Evolutionary conservation across 73 alveolate species (phyloP).

Genomic region (Diophrys appendiculata): DNA sequence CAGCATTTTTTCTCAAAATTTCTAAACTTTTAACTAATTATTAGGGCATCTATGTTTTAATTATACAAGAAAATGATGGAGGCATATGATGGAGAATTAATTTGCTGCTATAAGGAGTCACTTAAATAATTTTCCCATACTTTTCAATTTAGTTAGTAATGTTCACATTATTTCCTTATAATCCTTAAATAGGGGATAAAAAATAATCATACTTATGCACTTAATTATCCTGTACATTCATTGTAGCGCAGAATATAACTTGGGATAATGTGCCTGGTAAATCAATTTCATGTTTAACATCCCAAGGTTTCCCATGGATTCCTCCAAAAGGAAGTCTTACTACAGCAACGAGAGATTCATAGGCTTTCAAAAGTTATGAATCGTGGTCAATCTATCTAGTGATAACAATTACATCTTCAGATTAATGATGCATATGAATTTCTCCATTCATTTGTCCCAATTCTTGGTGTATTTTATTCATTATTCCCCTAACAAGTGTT

Average conservation of each 20-base stretch:
- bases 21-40: not conserved
- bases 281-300: not conserved
- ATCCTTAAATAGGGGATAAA: not conserved
- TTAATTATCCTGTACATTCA: no score
- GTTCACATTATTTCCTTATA: not conserved
- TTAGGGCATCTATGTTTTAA: not conserved
- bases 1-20: constrained; percentile 19
- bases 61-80: constrained; percentile 5
- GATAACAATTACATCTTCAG: constrained; percentile 28
- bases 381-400: constrained; percentile 23
- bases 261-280: not conserved
- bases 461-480: constrained; percentile 35
- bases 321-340: not conserved
- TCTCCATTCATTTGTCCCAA: constrained; percentile 24
- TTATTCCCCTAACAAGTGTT: not conserved
- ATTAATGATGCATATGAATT: constrained; percentile 47
- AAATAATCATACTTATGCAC: no score
- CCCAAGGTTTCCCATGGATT: not conserved
- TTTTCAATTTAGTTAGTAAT: not conserved
- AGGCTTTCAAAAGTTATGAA: not conserved
- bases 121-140: not conserved
- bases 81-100: not conserved
- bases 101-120: not conserved
- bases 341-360: not conserved
- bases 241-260: not conserved